Base-by-base conservation (phyloP, 306 rosid genomes). In the Crotalaria pallida region DNA sequence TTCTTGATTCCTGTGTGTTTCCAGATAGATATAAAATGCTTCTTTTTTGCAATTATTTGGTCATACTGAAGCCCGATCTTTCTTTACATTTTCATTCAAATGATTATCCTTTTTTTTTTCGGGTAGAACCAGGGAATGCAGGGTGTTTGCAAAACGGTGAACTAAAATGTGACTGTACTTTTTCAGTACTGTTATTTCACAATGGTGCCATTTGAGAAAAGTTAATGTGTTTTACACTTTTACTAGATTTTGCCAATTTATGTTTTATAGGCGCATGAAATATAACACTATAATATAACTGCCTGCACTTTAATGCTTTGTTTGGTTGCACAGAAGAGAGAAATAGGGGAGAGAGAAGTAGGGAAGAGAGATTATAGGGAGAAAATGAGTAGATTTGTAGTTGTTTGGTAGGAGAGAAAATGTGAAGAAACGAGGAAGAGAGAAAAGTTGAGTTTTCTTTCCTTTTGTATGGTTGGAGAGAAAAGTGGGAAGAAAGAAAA, bases 121-220 rank as follows among this genome's bases (percentile, higher is more conserved):
- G n/a, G 50, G 58, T 59, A 73, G 65, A 17, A 50, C 13, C 45
- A 15, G 22, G 57, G 45, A 58, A 50, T 58, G 44, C 69, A 44
- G 63, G 62, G 74, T 67, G 55, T 29, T 44, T 36, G 59, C 65
- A 74, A 55, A 74, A 45, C 23, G 15, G 15, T 67, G 69, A 34
- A 51, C 29, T 50, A 6, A 50, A 67, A 38, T 53, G 17, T 67
- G 65, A 19, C 47, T 41, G 13, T 64, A 24, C 52, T 45, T 74
- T n/a, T 31, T 59, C 58, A 29, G 52, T 48, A 38, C 45, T 62
- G 19, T 11, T 61, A 43, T 69, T 72, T 65, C 49, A 17, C n/a
- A 10, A 40, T 63, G 33, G 41, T 58, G 44, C 26, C 48, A 34
- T 19, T 77, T 12, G 29, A 33, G 34, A 57, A 41, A 10, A 13